Base-by-base conservation (phyloP, 345 rosid genomes). In the Ceriops zippeliana region DNA sequence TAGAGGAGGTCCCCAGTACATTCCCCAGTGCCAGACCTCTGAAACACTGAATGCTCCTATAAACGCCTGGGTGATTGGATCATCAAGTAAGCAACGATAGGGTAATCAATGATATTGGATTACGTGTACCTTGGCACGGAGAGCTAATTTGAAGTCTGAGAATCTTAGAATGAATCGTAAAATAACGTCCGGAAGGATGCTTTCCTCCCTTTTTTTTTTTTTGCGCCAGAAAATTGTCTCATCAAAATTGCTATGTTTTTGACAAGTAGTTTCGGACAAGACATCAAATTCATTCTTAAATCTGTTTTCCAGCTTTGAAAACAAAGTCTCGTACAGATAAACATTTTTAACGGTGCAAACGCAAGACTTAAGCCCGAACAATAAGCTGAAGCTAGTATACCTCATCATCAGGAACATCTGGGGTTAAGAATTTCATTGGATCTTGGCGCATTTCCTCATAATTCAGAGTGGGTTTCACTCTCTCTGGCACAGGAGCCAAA, bases 331-430 rank as follows among this genome's bases (percentile, higher is more conserved):
- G 16, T 1, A 26, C 59, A 24, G 59, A 30, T 24, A 56, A 24
- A 22, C 59, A 42, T 42, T 22, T 10, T 54, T 54, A 54, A 63
- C n/a, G 56, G 24, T 24, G 17, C 35, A 37, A 4, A 4, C 9
- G 1, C 0, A 1, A 58, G n/a, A 57, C 11, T 32, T 24, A 31
- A 21, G 80, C 95, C 93, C 73, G 70, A 65, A 47, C 57, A 26
- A 42, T 35, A 8, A 57, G 53, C 54, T 66, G 54, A 52, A 35
- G 1, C 73, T 81, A 89, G 86, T 76, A 88, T 70, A 95, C 90
- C 80, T 95, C 98, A 61, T 91, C 96, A 63, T 91, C 96, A 16
- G 99, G 99, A 47, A 95, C 79, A 79, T 90, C 92, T 0, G 98
- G 97, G 38, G 83, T 86, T 86, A 90, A 77, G 87, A 88, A 90